Evolutionary conservation across 257 asterid species (phyloP).

Genomic region (Capsicum baccatum): DNA sequence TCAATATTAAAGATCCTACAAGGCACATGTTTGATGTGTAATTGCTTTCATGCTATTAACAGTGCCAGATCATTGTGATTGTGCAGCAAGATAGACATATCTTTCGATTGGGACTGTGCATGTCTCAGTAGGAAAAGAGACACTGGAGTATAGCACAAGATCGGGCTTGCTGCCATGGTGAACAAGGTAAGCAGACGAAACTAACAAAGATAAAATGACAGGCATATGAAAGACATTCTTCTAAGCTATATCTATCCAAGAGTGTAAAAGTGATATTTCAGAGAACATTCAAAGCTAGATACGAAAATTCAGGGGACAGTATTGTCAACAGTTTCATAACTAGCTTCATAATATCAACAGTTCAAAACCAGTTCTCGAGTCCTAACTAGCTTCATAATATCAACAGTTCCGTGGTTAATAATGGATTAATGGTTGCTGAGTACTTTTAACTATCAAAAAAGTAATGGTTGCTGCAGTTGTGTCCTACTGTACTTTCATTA

Average conservation of each 20-base stretch:
- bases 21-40: not conserved
- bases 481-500: not conserved
- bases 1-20: constrained; percentile 37
- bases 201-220: not conserved
- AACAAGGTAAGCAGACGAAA: constrained; percentile 4
- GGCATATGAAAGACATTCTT: not conserved
- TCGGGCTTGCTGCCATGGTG: not conserved
- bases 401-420: not conserved
- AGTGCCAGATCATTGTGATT: not conserved
- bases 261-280: not conserved
- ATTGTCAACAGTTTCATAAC: not conserved
- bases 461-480: not conserved
- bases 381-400: not conserved
- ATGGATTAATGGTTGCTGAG: not conserved
- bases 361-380: not conserved
- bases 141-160: not conserved
- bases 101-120: not conserved
- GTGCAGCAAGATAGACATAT: not conserved
- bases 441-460: not conserved
- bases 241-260: not conserved
- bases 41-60: constrained; percentile 4
- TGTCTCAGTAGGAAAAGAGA: constrained; percentile 13
- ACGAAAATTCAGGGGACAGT: not conserved
- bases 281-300: not conserved
- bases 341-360: not conserved